Conservation (phyloP, 805 yeast species). For the Priceomyces castillae region DNA sequence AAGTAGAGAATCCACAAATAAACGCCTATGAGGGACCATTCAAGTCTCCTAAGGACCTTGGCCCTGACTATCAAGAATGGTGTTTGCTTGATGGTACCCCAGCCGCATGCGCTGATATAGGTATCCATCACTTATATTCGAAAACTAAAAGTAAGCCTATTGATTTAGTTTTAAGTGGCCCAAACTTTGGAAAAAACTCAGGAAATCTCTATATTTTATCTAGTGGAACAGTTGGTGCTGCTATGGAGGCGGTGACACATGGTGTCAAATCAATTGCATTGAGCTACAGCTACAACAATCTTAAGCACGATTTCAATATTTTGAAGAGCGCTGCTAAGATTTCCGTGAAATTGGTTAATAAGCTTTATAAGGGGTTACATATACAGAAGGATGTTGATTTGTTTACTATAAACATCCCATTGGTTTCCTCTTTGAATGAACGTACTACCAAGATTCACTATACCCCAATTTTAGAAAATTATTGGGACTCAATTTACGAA, state of each 20-base stretch:
- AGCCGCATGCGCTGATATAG: slow-evolving; percentile 92
- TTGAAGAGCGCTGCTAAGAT: slow-evolving; percentile 65
- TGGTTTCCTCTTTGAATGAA: slow-evolving; percentile 50
- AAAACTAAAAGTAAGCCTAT: slow-evolving; percentile 52
- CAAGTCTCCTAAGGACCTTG: slow-evolving; percentile 44
- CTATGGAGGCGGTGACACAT: slow-evolving; percentile 84
- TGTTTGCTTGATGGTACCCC: slow-evolving; percentile 88
- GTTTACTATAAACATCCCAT: slow-evolving; percentile 82
- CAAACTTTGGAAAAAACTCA: slow-evolving; percentile 92
- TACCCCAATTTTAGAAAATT: slow-evolving; percentile 78
- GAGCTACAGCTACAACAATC: slow-evolving; percentile 73
- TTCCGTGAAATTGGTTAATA: slow-evolving; percentile 59
- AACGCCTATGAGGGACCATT: slow-evolving; percentile 67
- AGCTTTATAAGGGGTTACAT: slow-evolving; percentile 61
- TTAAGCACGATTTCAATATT: slow-evolving; percentile 47
- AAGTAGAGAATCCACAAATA: slow-evolving; percentile 32
- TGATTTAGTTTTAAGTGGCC: slow-evolving; percentile 90
- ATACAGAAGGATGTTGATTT: slow-evolving; percentile 52
- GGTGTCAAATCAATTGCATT: slow-evolving; percentile 74
- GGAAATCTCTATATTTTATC: slow-evolving; percentile 84
- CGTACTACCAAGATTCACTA: slow-evolving; percentile 60
- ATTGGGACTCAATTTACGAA: slow-evolving; percentile 69
- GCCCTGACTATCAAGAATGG: slow-evolving; percentile 68
- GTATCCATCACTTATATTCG: slow-evolving; percentile 63
- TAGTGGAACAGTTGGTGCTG: slow-evolving; percentile 95